Base-by-base conservation (phyloP, 208 protist species). In the Wallacemonas rigidus region DNA sequence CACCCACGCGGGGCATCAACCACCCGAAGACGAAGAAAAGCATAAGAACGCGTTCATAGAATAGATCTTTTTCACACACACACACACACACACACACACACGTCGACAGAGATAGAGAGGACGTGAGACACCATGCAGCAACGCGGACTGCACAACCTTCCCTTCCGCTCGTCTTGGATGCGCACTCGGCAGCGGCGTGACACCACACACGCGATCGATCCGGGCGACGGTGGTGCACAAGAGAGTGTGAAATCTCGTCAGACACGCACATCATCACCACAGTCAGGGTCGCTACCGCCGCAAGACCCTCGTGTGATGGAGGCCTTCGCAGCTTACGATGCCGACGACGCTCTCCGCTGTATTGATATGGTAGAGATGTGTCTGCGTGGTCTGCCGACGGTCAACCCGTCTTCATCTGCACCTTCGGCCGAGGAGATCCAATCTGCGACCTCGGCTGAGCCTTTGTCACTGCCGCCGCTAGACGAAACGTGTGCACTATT, bases 111-210 rank as follows among this genome's bases (percentile, higher is more conserved):
- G 26, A 50, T 6, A 50, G 12, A 12, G 6, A 50, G 26, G 1
- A 15, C 53, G 14, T 26, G 5, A 36, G 26, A 44, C 4, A 63
- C 4, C 5, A 65, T 65, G 60, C 36, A 35, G 9, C 41, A 41
- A 14, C 12, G 43, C 14, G 7, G 40, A 3, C 5, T 65, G 14
- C 14, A 48, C 35, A 41, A 65, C 14, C 43, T 65, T 44, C 60
- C 60, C 5, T 65, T 65, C 43, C 60, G 60, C 41, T 65, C 60
- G 3, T 35, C 41, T 26, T 65, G 36, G 60, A 65, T 65, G 60
- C 60, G 60, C 38, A 41, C 45, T 50, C 45, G 45, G 45, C 45
- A 50, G 45, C 26, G 26, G 26, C 26, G 26, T 26, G 26, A 26
- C 26, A 26, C 26, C 26, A 26, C 26, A 26, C 26, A 26, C 26